These are phyloP conservation scores for Conticribra weissflogii DNA, from an alignment of 108 stramenopile genomes.

Conservation along the genomic window DNA sequence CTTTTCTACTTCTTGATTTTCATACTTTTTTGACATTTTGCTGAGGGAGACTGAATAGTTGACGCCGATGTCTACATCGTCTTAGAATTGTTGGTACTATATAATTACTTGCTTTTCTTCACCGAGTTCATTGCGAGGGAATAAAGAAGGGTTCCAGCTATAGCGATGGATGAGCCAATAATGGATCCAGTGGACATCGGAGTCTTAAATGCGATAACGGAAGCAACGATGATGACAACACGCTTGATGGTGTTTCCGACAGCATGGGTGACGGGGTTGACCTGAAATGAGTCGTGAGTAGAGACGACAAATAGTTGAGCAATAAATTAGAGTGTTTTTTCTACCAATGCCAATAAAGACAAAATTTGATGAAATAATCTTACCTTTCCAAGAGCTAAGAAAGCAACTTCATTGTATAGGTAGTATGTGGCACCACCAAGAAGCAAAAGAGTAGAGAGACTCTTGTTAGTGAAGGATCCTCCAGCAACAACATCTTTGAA, in stretches of 20 bases:
- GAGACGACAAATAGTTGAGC: neutral
- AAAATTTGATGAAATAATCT: no score
- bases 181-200: constrained; percentile 94
- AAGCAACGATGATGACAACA: constrained; percentile 97
- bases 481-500: constrained; percentile 79
- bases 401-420: constrained; percentile 99
- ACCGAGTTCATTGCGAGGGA: constrained; percentile 93
- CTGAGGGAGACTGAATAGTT: no score
- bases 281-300: no score
- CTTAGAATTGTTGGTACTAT: no score
- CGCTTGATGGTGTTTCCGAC: constrained; percentile 99
- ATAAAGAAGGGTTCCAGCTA: constrained; percentile 92
- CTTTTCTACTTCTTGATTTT: no score
- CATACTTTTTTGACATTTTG: no score
- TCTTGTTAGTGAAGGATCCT: constrained; percentile 78
- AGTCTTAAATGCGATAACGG: constrained; percentile 96
- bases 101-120: constrained; percentile 60
- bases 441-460: constrained; percentile 53
- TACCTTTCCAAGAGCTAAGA: constrained; percentile 91
- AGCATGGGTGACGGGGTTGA: constrained; percentile 96
- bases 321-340: no score
- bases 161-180: constrained; percentile 93
- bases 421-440: constrained; percentile 91
- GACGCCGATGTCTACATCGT: no score
- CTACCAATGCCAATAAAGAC: no score